Percentiles rank a stretch among this genome's conserved stretches.
Conservation (phyloP, 805 yeast genomes). For the Starmerella riodocensis region DNA sequence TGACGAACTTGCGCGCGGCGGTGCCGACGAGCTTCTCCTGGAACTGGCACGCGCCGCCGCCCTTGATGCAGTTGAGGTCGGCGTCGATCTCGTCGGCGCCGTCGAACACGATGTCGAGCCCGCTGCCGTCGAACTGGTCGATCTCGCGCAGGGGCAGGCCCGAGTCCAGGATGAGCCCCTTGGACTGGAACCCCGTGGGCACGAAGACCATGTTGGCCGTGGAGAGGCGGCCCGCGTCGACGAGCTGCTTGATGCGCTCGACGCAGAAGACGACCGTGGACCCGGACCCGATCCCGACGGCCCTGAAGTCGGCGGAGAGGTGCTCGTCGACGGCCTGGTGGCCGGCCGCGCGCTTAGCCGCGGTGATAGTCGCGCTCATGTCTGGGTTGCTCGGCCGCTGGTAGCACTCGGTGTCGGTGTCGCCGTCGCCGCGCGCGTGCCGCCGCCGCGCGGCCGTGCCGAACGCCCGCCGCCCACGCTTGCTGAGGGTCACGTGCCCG, state of each 20-base stretch:
- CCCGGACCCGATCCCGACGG: slow-evolving; percentile 92
- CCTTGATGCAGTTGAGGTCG: slow-evolving; percentile 74
- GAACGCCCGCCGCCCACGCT: too few species aligned
- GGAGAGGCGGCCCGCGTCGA: slow-evolving; percentile 25
- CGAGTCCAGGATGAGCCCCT: slow-evolving; percentile 68
- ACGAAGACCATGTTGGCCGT: slow-evolving; percentile 57
- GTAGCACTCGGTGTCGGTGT: too few species aligned
- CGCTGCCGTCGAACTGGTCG: slow-evolving; percentile 55
- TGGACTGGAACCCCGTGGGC: slow-evolving; percentile 95
- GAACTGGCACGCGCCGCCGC: slow-evolving; percentile 96
- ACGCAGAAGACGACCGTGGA: slow-evolving; percentile 96
- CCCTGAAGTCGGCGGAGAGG: slow-evolving; percentile 51
- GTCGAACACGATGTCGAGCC: slow-evolving; percentile 85
- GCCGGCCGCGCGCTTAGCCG: slow-evolving; percentile 65
- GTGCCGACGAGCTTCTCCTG: slow-evolving; percentile 91
- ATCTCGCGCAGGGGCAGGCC: slow-evolving; percentile 67
- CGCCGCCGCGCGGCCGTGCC: too few species aligned
- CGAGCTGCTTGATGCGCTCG: slow-evolving; percentile 70
- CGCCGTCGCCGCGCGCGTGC: too few species aligned
- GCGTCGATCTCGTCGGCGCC: slow-evolving; percentile 96
- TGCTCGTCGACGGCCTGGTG: slow-evolving; percentile 85
- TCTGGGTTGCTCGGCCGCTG: too few species aligned
- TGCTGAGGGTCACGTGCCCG: too few species aligned
- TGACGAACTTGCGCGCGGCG: slow-evolving; percentile 58
- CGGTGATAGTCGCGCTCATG: slow-evolving; percentile 5